Conservation (phyloP, 495 filamentous ascomycete genomes). For the Penicillium paxilli region DNA sequence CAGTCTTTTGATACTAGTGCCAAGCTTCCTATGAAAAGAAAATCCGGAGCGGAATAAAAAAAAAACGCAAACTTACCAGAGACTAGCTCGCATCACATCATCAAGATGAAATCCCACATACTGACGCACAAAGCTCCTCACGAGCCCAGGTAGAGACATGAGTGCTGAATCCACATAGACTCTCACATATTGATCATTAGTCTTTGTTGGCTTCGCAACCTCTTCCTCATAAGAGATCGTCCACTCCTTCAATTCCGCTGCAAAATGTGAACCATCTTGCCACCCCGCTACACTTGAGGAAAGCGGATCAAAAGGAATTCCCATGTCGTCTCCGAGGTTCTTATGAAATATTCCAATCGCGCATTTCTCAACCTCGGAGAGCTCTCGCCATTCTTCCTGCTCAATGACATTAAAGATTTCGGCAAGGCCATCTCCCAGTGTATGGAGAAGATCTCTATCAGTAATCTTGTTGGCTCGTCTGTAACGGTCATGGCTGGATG, state of each 20-base stretch:
- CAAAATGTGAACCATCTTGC: constrained; percentile 56
- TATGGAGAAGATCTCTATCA: constrained; percentile 47
- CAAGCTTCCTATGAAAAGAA: no score
- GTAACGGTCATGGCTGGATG: constrained; percentile 37
- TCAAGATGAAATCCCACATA: constrained; percentile 25
- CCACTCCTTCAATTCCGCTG: constrained; percentile 50
- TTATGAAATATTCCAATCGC: constrained; percentile 34
- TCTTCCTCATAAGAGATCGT: constrained; percentile 46
- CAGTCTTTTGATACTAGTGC: no score
- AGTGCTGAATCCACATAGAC: constrained; percentile 30
- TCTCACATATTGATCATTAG: constrained; percentile 29
- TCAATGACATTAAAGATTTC: constrained; percentile 36
- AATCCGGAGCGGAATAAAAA: no score
- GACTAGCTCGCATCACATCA: constrained; percentile 24
- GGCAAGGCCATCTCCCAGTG: constrained; percentile 36
- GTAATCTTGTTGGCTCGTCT: constrained; percentile 37
- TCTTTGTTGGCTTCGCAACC: constrained; percentile 22
- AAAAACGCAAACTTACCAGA: constrained; percentile 28
- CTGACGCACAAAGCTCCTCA: constrained; percentile 19
- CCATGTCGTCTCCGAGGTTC: constrained; percentile 42
- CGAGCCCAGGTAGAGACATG: constrained; percentile 19
- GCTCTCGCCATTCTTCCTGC: constrained; percentile 41
- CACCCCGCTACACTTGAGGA: constrained; percentile 32
- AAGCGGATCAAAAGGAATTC: constrained; percentile 32
- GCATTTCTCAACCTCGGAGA: constrained; percentile 38